phyloP scores from a whole-genome alignment of 140 eudicot species.

The Erigeron philadelphicus region DNA sequence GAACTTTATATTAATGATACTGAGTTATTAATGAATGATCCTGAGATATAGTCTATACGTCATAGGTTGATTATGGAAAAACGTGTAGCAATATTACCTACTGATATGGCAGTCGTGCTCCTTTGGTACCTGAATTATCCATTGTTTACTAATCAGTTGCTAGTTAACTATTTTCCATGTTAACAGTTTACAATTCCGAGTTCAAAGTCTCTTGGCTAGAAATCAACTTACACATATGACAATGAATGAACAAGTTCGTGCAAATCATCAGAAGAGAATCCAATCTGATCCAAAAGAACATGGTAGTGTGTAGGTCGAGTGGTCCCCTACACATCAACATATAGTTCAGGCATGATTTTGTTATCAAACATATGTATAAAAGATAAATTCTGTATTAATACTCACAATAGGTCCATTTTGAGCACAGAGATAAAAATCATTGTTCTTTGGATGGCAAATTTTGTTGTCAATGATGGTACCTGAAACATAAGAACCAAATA shows the following conservation, averaged over 20 bases:
- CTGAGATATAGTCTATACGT: neutral
- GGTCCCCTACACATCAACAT: slow-evolving; percentile 43
- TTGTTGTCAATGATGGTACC: slow-evolving; percentile 56
- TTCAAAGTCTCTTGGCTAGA: too few species aligned
- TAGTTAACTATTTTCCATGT: neutral
- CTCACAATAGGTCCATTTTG: slow-evolving; percentile 54
- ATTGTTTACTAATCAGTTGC: neutral
- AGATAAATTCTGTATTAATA: neutral
- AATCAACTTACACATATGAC: slow-evolving; percentile 62
- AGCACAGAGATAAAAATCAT: slow-evolving; percentile 50
- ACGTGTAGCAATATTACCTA: slow-evolving; percentile 34
- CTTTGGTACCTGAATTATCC: slow-evolving; percentile 64
- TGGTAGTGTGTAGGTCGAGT: slow-evolving; percentile 68
- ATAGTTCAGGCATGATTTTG: slow-evolving; percentile 2
- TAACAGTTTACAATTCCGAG: too few species aligned
- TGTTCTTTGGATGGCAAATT: slow-evolving; percentile 48
- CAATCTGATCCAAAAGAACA: slow-evolving; percentile 55
- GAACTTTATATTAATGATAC: neutral
- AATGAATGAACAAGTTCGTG: slow-evolving; percentile 60
- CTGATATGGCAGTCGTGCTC: slow-evolving; percentile 79
- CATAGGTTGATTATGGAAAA: neutral
- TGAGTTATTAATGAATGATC: neutral
- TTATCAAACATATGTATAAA: neutral
- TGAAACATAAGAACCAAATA: slow-evolving; percentile 6
- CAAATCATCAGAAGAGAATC: slow-evolving; percentile 59